phyloP scores from a whole-genome alignment of 1,284 basidiomycete genomes.

The Rhodotorula sp. region DNA sequence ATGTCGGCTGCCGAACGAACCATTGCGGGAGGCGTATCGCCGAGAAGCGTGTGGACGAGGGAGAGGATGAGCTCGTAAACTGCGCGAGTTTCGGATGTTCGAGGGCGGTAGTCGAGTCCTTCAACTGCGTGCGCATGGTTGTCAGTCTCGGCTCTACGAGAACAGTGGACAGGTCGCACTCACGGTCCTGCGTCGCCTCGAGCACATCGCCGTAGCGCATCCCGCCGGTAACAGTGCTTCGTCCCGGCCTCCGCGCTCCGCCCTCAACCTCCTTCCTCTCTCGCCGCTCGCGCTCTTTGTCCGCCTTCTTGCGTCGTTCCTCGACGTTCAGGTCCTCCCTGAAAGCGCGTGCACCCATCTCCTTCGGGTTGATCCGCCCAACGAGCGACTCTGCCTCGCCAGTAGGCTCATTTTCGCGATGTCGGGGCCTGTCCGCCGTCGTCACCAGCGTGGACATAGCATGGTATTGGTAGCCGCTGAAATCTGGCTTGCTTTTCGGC shows the following conservation, averaged over 20 bases:
- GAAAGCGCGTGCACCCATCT: conserved; percentile 90
- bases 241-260: not conserved
- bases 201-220: conserved; percentile 75
- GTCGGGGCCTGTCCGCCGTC: conserved; percentile 47
- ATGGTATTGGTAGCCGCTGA: conserved; percentile 40
- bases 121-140: conserved; percentile 59
- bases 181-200: conserved; percentile 76
- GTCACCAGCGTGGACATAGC: conserved; percentile 45
- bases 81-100: conserved; percentile 89
- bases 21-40: conserved; percentile 94
- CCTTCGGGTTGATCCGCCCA: conserved; percentile 81
- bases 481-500: too few relatives aligned
- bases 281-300: conserved; percentile 29
- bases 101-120: conserved; percentile 85
- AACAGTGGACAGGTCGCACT: not conserved
- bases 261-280: conserved; percentile 16
- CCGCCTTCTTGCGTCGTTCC: conserved; percentile 69
- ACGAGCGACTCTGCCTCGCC: conserved; percentile 90
- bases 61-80: conserved; percentile 92
- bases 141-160: not conserved
- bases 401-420: conserved; percentile 83
- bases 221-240: conserved; percentile 11
- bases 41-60: conserved; percentile 72
- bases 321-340: conserved; percentile 83
- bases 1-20: conserved; percentile 91